Evolutionary conservation across 768 basidiomycete species (phyloP).

Genomic region (Mycena haematopus): DNA sequence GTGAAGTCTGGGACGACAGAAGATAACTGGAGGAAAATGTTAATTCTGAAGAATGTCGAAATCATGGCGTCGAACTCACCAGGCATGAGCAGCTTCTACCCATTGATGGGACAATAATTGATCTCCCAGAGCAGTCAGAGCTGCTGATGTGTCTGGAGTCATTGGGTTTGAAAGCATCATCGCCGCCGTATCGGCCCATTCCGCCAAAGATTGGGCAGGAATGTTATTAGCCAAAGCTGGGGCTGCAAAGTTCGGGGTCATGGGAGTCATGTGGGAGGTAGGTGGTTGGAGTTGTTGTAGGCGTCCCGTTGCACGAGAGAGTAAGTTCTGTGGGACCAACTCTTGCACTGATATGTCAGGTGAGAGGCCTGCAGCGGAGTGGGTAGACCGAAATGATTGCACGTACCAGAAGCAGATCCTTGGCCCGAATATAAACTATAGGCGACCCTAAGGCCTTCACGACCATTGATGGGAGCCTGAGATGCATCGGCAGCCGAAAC

Average conservation of each 20-base stretch:
- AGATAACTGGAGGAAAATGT: constrained; percentile 66
- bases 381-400: background rate
- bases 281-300: constrained; percentile 46
- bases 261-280: constrained; percentile 54
- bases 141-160: constrained; percentile 70
- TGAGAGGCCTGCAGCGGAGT: constrained; percentile 19
- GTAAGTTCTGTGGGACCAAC: constrained; percentile 62
- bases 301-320: constrained; percentile 49
- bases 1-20: constrained; percentile 81
- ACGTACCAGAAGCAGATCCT: constrained; percentile 75
- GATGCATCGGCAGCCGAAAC: constrained; percentile 28
- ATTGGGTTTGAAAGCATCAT: constrained; percentile 82
- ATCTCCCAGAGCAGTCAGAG: constrained; percentile 86
- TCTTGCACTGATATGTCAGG: constrained; percentile 65
- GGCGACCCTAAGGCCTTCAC: constrained; percentile 78
- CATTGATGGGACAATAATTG: constrained; percentile 74
- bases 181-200: constrained; percentile 87
- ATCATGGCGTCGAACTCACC: constrained; percentile 57
- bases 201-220: constrained; percentile 66
- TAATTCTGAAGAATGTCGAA: constrained; percentile 8
- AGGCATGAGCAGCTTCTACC: constrained; percentile 88
- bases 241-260: constrained; percentile 67
- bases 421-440: constrained; percentile 89
- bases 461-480: constrained; percentile 49
- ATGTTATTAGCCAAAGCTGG: constrained; percentile 51